Evolutionary conservation across 1,284 basidiomycete species (phyloP).

Genomic region (Apiotrichum gamsii): DNA sequence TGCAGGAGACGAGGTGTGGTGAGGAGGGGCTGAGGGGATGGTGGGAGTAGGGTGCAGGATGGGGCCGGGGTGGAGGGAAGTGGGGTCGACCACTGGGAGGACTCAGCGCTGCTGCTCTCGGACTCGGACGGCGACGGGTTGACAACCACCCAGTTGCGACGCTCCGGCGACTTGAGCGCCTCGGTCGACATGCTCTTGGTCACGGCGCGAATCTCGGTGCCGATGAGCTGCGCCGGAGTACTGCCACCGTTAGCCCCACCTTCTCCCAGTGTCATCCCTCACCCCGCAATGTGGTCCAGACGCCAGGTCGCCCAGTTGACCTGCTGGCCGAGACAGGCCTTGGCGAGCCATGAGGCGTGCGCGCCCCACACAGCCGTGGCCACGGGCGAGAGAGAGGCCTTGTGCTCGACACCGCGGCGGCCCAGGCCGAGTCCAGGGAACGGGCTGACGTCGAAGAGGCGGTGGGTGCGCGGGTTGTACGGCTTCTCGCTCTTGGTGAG

Average conservation of each 20-base stretch:
- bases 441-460: constrained; percentile 13
- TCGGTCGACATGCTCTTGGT: not conserved
- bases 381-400: constrained; percentile 4
- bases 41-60: no score
- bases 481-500: constrained; percentile 9
- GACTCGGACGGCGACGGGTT: not conserved
- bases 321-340: constrained; percentile 1
- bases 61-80: not conserved
- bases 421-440: constrained; percentile 9
- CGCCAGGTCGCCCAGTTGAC: constrained; percentile 14
- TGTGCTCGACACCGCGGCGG: constrained; percentile 6
- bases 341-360: constrained; percentile 13
- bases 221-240: constrained; percentile 4
- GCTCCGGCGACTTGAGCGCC: not conserved
- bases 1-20: not conserved
- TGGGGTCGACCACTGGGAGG: not conserved
- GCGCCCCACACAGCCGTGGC: constrained; percentile 9
- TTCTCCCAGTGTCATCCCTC: no score
- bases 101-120: not conserved
- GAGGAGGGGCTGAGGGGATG: no score
- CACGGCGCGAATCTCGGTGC: not conserved
- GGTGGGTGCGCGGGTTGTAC: constrained; percentile 7
- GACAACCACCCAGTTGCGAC: not conserved
- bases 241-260: no score
- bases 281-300: constrained; percentile 10